Evolutionary conservation across 176 grass and related monocot genomes (phyloP), one percentile per base, ranked within the genome.

Genomic region (Lolium perenne): DNA sequence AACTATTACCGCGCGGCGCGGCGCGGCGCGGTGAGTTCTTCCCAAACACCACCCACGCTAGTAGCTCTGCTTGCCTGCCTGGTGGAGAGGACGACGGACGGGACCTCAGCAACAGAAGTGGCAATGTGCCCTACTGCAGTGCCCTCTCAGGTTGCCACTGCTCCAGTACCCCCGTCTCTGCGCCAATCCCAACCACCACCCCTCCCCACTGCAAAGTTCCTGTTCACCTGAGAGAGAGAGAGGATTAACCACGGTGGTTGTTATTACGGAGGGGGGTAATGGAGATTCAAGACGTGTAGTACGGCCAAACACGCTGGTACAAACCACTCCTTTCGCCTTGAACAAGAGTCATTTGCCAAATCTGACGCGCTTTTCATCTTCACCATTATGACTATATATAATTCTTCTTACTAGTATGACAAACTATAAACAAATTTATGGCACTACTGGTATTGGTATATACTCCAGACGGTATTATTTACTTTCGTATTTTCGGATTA

Each of bases 61-160:
- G 2, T 35, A 35, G 2, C 32, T 3, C 32, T 54, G 58, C 1
- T 2, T 41, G 5, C 1, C 32, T 35, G 32, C 32, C 32, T 43
- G 41, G 41, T 43, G 41, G 15, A 7, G n/a, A 1, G 32, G 15
- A 58, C 75, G 14, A 58, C 80, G 85, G 61, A 71, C 76, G 67
- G 5, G 71, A 35, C 76, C 76, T 79, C 84, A 35, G 32, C 32
- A 86, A 74, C 89, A 91, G 50, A 91, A 87, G 85, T 84, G 81
- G 89, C 89, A 69, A 84, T 84, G 89, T 2, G 68, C 51, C 75
- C 59, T 87, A 80, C 89, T 8, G 85, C 89, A 87, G 76, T 81
- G 89, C 41, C 80, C 59, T 76, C 81, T 87, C 85, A 87, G 85
- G 81, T 54, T 76, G 69, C 76, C 69, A 70, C 85, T 87, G 85